Conservation (phyloP, 2,329 filamentous ascomycete species). For the Trichoderma aggressivum region DNA sequence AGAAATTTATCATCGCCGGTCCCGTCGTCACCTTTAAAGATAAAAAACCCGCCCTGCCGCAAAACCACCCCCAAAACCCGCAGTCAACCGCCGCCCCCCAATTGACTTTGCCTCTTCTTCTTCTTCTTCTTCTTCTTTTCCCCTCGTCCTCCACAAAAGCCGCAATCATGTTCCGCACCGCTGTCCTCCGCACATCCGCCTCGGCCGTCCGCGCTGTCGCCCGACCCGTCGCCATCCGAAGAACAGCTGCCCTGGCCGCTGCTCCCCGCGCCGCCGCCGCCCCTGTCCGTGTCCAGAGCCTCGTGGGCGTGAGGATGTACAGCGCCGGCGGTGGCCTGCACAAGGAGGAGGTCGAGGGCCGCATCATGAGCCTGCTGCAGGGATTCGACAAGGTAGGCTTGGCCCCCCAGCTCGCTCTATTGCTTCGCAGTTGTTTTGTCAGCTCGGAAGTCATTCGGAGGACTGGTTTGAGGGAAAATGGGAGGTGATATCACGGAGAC, state of each 20-base stretch:
- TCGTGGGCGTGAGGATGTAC: conserved; percentile 77
- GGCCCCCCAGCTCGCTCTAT: neutral
- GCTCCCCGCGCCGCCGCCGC: conserved; percentile 47
- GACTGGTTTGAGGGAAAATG: no score
- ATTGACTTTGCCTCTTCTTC: neutral
- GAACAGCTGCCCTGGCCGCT: conserved; percentile 54
- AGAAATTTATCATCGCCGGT: conserved; percentile 45
- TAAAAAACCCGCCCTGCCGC: conserved; percentile 17
- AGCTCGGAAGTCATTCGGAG: neutral
- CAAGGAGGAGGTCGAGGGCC: conserved; percentile 82
- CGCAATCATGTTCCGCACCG: conserved; percentile 77
- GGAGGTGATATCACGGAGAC: neutral
- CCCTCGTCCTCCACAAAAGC: neutral
- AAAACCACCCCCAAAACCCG: conserved; percentile 18
- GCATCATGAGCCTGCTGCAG: conserved; percentile 88
- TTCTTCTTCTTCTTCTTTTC: neutral
- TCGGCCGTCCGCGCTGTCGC: conserved; percentile 49
- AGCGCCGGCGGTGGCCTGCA: conserved; percentile 74
- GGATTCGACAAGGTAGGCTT: conserved; percentile 82
- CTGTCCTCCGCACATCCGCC: conserved; percentile 68
- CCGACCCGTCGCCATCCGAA: conserved; percentile 52
- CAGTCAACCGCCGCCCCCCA: neutral
- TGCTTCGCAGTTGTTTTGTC: conserved; percentile 18
- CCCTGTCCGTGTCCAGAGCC: conserved; percentile 49
- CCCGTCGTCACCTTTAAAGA: conserved; percentile 2